Percentiles rank a stretch among this genome's conserved stretches.
Conservation (phyloP, 1,284 basidiomycete genomes). For the Kalmanozyma brasiliensis region DNA sequence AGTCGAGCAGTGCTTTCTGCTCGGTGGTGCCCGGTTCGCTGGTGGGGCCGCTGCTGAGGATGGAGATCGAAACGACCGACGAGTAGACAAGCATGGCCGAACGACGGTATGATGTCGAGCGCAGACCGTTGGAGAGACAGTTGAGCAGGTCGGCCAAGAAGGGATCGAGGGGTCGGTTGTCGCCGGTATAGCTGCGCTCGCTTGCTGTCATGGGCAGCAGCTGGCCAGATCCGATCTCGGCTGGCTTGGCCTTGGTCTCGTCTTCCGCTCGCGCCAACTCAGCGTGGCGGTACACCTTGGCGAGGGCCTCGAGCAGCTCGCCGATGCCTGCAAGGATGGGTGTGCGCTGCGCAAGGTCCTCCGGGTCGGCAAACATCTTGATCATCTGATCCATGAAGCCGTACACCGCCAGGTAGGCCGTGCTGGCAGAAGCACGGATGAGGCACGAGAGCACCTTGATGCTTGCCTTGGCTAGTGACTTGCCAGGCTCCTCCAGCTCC, state of each 20-base stretch:
- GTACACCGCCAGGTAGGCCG: constrained; percentile 45
- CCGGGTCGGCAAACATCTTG: constrained; percentile 79
- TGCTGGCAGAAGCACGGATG: constrained; percentile 48
- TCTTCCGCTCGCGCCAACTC: constrained; percentile 14
- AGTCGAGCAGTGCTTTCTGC: constrained; percentile 73
- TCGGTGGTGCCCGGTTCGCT: background rate
- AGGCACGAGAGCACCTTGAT: constrained; percentile 51
- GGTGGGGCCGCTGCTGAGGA: constrained; percentile 24
- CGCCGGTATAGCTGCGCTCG: constrained; percentile 45
- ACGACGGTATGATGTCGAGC: constrained; percentile 41
- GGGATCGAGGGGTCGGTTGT: constrained; percentile 54
- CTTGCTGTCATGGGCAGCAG: constrained; percentile 21
- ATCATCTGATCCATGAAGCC: constrained; percentile 54
- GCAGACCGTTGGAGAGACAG: constrained; percentile 54
- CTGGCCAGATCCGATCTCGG: constrained; percentile 30
- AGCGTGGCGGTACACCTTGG: constrained; percentile 46
- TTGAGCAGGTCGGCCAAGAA: constrained; percentile 54
- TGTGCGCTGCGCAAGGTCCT: constrained; percentile 79
- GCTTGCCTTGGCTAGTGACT: constrained; percentile 56
- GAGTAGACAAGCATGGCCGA: constrained; percentile 57
- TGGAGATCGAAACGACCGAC: constrained; percentile 48
- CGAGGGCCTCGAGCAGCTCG: constrained; percentile 52
- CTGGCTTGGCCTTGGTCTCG: background rate
- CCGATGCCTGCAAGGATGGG: constrained; percentile 73
- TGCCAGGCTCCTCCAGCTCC: constrained; percentile 58